Base-by-base conservation (phyloP, 345 rosid species). In the Clausena lansium region DNA sequence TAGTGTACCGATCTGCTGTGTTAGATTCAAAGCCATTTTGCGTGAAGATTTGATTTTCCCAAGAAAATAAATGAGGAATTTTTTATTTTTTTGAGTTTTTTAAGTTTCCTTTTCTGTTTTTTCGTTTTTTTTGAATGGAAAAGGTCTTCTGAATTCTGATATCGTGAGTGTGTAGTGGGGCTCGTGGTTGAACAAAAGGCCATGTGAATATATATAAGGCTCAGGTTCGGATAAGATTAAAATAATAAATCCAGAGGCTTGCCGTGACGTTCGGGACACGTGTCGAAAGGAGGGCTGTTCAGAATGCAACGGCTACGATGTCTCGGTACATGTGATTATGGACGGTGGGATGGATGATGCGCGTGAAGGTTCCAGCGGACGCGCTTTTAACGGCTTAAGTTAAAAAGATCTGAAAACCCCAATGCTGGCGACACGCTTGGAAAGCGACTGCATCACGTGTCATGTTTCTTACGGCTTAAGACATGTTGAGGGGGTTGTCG, bases 1-100 rank as follows among this genome's bases (percentile, higher is more conserved):
- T 0, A 95, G 88, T n/a, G 89, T 64, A 38, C 93, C 91, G 75
- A 93, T 83, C 89, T 89, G 97, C 76, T 87, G 91, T 24, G 97
- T 59, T 14, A 93, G 38, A 77, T 84, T 92, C 79, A 92, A 77
- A 36, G 98, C 98, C 98, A 93, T 92, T 36, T 57, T 32, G 24
- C 74, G 6, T 9, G 25, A 3, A 9, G 30, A 28, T 20, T 45
- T 3, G 45, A 55, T 39, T 74, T 77, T 62, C 25, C 39, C 22
- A n/a, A 63, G 76, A 38, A 81, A 75, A 58, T 58, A 32, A 22
- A 0, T n/a, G 62, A 59, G 36, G 47, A 50, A 9, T 22, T 57
- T 19, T 33, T 20, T 70, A 22, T 57, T 19, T 33, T 20, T 70
- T 59, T n/a, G 6, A n/a, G 0, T 9, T 24, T 33, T 61, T 6